These are phyloP conservation scores for Chaetomium cochliodes DNA, from an alignment of 495 filamentous ascomycete genomes.

Conservation along the genomic window DNA sequence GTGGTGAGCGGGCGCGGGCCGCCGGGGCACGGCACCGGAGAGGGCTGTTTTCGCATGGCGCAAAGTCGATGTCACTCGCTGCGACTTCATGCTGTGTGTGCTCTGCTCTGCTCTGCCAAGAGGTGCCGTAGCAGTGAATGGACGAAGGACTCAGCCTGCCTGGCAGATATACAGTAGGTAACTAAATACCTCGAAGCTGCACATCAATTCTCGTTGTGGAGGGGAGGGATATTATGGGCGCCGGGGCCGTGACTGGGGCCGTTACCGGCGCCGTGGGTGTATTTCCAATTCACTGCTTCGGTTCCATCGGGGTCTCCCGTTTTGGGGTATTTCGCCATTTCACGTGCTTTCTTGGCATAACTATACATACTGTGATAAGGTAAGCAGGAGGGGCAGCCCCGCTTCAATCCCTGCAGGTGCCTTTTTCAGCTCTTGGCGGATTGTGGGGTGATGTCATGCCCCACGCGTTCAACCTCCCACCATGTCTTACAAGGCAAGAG, in stretches of 20 bases:
- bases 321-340: constrained; percentile 34
- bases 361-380: too few species aligned
- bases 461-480: neutral
- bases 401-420: neutral
- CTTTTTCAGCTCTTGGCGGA: neutral
- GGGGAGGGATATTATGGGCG: neutral
- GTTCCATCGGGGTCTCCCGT: neutral
- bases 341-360: constrained; percentile 29
- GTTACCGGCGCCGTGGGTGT: constrained; percentile 23
- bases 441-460: constrained; percentile 17
- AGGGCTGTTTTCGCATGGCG: constrained; percentile 20
- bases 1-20: neutral
- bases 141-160: too few species aligned
- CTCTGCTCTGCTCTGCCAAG: neutral
- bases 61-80: constrained; percentile 19
- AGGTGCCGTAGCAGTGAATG: neutral
- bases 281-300: constrained; percentile 3
- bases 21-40: neutral
- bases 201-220: neutral
- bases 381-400: neutral
- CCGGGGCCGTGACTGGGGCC: constrained; percentile 13
- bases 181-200: neutral
- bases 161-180: neutral
- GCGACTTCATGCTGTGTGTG: constrained; percentile 28
- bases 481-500: neutral